Conservation (phyloP, 2,329 filamentous ascomycete genomes). For the Drechslerella coelobrocha region DNA sequence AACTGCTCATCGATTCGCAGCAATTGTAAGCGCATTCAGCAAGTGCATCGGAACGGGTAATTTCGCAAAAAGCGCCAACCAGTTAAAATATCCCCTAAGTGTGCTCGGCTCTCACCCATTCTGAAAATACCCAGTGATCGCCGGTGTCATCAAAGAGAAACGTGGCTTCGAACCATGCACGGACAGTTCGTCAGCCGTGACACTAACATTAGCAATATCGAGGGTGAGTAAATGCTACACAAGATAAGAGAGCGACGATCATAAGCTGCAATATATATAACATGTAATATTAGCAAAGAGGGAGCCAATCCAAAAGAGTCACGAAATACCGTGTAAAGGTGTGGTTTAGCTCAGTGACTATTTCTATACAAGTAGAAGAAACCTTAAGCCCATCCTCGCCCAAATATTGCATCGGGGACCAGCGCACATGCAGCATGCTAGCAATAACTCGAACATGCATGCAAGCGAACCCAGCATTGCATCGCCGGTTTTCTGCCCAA, state of each 20-base stretch:
- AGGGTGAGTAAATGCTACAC: too few relatives aligned
- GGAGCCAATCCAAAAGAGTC: too few relatives aligned
- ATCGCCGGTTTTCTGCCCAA: neutral
- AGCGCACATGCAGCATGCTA: neutral
- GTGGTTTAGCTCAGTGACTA: too few relatives aligned
- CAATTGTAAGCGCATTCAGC: neutral
- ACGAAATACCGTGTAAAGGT: too few relatives aligned
- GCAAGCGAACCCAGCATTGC: neutral
- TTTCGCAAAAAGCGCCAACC: slow-evolving; percentile 1
- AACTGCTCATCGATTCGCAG: neutral
- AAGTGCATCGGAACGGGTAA: neutral
- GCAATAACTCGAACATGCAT: neutral
- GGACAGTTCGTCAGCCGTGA: neutral
- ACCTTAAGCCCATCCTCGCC: too few relatives aligned
- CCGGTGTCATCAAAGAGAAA: neutral
- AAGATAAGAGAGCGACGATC: too few relatives aligned
- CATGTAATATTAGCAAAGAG: too few relatives aligned
- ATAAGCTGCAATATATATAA: too few relatives aligned
- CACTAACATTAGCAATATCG: neutral
- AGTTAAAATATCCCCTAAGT: neutral
- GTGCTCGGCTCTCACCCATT: neutral
- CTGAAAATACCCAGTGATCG: neutral
- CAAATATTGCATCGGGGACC: too few relatives aligned
- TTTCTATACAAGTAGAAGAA: too few relatives aligned
- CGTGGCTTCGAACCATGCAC: slow-evolving; percentile 2